phyloP scores from a whole-genome alignment of 805 yeast genomes.

The Candida namnaoensis region DNA sequence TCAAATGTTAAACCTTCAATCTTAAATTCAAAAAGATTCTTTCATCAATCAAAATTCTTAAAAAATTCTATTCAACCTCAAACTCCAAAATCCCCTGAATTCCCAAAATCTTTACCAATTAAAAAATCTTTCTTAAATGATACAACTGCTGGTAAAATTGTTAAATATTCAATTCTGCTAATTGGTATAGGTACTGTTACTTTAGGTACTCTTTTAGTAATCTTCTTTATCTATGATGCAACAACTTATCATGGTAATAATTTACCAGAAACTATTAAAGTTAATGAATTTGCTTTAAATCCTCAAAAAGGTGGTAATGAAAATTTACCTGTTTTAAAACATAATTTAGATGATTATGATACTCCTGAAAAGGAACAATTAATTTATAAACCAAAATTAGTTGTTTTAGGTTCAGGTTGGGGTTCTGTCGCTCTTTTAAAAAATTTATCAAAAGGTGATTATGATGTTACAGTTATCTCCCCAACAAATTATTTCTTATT shows the following conservation, averaged over 20 bases:
- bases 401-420: conserved; percentile 65
- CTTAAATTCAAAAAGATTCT: too few relatives aligned
- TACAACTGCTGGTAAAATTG: conserved; percentile 21
- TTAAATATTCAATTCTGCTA: conserved; percentile 25
- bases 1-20: too few relatives aligned
- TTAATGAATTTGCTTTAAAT: conserved; percentile 42
- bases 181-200: conserved; percentile 36
- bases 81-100: not conserved
- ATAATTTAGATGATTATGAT: conserved; percentile 51
- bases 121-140: conserved; percentile 16
- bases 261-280: conserved; percentile 32
- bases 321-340: conserved; percentile 51
- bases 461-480: conserved; percentile 58
- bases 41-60: too few relatives aligned
- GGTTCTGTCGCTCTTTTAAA: conserved; percentile 56
- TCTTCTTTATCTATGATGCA: conserved; percentile 56
- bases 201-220: conserved; percentile 29
- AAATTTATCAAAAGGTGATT: conserved; percentile 40
- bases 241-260: conserved; percentile 47
- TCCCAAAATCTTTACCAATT: conserved; percentile 15
- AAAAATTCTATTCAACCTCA: too few relatives aligned
- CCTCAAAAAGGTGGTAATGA: conserved; percentile 66
- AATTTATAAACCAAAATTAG: conserved; percentile 45
- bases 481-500: conserved; percentile 64
- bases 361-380: conserved; percentile 33